Conservation (phyloP, 2,329 filamentous ascomycete genomes). For the Chaetomium olivaceum region DNA sequence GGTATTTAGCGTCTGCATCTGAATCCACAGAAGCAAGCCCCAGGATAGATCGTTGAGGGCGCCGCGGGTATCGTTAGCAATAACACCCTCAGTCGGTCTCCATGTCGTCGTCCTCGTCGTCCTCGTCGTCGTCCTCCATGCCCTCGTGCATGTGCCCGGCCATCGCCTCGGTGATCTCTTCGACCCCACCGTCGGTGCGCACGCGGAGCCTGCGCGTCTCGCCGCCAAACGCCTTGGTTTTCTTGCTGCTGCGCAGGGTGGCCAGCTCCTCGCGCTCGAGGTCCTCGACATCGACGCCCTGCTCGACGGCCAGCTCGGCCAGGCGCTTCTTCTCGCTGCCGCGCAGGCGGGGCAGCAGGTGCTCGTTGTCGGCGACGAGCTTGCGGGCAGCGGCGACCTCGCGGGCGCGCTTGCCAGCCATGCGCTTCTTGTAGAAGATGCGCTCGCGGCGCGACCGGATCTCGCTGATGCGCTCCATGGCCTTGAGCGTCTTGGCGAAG, state of each 20-base stretch:
- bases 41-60: neutral
- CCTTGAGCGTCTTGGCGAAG: constrained; percentile 80
- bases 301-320: constrained; percentile 56
- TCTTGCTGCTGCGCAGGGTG: constrained; percentile 29
- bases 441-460: constrained; percentile 81
- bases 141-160: constrained; percentile 35
- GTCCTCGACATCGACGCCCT: constrained; percentile 38
- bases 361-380: constrained; percentile 87
- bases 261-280: constrained; percentile 39
- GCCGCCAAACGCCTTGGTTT: constrained; percentile 43
- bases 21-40: neutral
- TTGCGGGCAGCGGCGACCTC: constrained; percentile 79
- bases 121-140: constrained; percentile 40
- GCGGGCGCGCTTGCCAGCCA: constrained; percentile 85
- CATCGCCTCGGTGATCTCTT: constrained; percentile 40
- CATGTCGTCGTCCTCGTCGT: constrained; percentile 42
- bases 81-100: constrained; percentile 43
- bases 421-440: constrained; percentile 89
- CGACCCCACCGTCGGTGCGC: constrained; percentile 44
- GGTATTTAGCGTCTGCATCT: neutral
- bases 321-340: constrained; percentile 68
- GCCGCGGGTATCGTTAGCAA: neutral
- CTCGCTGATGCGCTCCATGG: constrained; percentile 88
- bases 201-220: constrained; percentile 44
- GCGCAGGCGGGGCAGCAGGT: constrained; percentile 77